phyloP scores from a whole-genome alignment of 2,329 filamentous ascomycete species.

The Gyromitra esculenta region DNA sequence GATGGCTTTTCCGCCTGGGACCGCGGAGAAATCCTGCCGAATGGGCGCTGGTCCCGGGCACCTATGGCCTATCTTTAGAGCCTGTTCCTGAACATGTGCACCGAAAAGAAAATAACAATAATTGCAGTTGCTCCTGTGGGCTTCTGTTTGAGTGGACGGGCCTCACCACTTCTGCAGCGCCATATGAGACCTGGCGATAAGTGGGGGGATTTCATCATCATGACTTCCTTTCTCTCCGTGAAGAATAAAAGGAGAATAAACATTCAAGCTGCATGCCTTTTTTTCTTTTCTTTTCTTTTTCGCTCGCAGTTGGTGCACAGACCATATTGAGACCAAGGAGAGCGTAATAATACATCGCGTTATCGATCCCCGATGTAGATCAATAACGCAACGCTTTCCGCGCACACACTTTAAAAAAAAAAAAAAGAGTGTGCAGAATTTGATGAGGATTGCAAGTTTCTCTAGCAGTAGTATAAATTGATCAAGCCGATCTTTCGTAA shows the following conservation, averaged over 20 bases:
- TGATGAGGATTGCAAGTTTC: background rate
- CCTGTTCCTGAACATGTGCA: slow-evolving; percentile 33
- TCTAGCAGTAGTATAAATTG: background rate
- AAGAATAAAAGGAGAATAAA: slow-evolving; percentile 26
- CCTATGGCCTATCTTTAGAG: slow-evolving; percentile 29
- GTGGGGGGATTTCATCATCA: slow-evolving; percentile 25
- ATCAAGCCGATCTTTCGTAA: slow-evolving; percentile 6
- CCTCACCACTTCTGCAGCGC: background rate
- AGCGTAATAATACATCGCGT: slow-evolving; percentile 19
- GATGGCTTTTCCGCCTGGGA: slow-evolving; percentile 7
- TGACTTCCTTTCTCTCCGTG: slow-evolving; percentile 15
- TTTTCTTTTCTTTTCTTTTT: slow-evolving; percentile 2
- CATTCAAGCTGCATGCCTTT: slow-evolving; percentile 13
- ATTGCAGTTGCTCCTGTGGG: slow-evolving; percentile 11
- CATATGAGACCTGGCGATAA: background rate
- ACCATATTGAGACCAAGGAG: slow-evolving; percentile 41
- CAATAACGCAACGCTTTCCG: slow-evolving; percentile 37
- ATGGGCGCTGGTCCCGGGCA: slow-evolving; percentile 38
- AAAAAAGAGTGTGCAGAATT: slow-evolving; percentile 28
- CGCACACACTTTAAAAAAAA: slow-evolving; percentile 10
- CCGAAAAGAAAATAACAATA: background rate
- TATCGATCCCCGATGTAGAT: slow-evolving; percentile 43
- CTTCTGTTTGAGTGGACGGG: slow-evolving; percentile 8
- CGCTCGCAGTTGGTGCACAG: slow-evolving; percentile 19
- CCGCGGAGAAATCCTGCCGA: slow-evolving; percentile 30